phyloP scores from a whole-genome alignment of 352 stramenopile genomes.

The Pythium apleroticum region DNA sequence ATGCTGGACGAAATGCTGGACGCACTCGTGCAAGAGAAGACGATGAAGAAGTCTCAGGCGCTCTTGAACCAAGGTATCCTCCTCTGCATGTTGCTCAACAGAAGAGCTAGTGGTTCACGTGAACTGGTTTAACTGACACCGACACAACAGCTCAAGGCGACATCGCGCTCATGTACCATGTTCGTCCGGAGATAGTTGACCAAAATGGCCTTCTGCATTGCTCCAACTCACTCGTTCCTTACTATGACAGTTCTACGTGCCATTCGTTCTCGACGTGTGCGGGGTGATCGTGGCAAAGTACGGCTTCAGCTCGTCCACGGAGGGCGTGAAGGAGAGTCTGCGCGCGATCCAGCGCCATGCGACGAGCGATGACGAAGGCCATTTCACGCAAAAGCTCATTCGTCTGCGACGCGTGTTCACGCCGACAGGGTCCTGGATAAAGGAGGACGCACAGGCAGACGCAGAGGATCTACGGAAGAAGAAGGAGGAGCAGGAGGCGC shows the following conservation, averaged over 20 bases:
- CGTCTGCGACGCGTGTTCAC: conserved; percentile 47
- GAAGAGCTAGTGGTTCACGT: neutral
- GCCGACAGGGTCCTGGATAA: conserved; percentile 53
- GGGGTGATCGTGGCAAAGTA: conserved; percentile 40
- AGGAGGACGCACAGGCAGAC: conserved; percentile 48
- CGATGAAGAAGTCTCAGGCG: conserved; percentile 39
- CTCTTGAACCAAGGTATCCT: conserved; percentile 36
- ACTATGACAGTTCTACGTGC: conserved; percentile 62
- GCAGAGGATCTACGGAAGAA: conserved; percentile 35
- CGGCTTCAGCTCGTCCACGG: conserved; percentile 42
- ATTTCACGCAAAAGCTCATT: conserved; percentile 42
- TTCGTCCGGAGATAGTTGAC: conserved; percentile 13
- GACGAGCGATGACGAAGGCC: conserved; percentile 36
- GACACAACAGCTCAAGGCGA: conserved; percentile 40
- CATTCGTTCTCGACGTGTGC: conserved; percentile 42
- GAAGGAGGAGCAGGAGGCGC: conserved; percentile 30
- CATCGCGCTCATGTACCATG: conserved; percentile 43
- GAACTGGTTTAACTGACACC: neutral
- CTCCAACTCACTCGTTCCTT: too few relatives aligned
- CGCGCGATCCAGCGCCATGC: conserved; percentile 35
- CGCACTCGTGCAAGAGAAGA: conserved; percentile 40
- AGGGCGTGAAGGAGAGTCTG: conserved; percentile 54
- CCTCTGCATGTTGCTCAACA: neutral
- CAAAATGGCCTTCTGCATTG: too few relatives aligned
- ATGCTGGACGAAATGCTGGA: conserved; percentile 54